Evolutionary conservation across 1,139 yeast species (phyloP).

Genomic region (Pneumocystis murina): DNA sequence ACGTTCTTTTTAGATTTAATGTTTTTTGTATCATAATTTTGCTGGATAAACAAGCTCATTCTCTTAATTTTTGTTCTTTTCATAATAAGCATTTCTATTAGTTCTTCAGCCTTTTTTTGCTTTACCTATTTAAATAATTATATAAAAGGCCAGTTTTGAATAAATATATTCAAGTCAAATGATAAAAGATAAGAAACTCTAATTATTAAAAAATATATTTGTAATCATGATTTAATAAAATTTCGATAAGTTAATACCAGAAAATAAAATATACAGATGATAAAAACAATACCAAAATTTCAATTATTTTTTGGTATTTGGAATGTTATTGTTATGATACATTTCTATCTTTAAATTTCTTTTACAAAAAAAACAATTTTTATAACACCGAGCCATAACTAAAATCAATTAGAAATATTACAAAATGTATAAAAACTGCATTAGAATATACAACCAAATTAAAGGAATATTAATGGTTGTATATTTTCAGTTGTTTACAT

Average conservation of each 20-base stretch:
- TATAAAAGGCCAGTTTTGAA: too few species aligned
- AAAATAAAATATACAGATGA: neutral
- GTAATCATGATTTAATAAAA: neutral
- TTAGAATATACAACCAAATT: conserved; percentile 10
- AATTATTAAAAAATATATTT: neutral
- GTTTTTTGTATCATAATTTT: neutral
- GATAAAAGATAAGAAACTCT: neutral
- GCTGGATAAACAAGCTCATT: neutral
- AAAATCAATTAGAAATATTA: neutral
- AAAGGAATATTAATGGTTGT: conserved; percentile 45
- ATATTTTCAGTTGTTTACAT: conserved; percentile 26
- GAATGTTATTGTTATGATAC: neutral
- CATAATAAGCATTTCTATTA: neutral
- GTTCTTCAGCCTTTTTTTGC: neutral
- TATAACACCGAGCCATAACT: neutral
- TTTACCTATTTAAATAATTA: neutral
- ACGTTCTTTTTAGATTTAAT: neutral
- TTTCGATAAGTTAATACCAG: neutral
- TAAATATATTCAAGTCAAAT: too few species aligned
- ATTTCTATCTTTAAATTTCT: neutral
- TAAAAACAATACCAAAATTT: neutral
- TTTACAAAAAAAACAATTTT: neutral
- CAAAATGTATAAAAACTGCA: neutral
- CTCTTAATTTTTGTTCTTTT: neutral
- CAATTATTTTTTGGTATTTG: neutral